A percentile compares a stretch with the other conserved stretches of the same genome.
phyloP scores from a whole-genome alignment of 768 basidiomycete genomes.

The Botryobasidium botryosum region DNA sequence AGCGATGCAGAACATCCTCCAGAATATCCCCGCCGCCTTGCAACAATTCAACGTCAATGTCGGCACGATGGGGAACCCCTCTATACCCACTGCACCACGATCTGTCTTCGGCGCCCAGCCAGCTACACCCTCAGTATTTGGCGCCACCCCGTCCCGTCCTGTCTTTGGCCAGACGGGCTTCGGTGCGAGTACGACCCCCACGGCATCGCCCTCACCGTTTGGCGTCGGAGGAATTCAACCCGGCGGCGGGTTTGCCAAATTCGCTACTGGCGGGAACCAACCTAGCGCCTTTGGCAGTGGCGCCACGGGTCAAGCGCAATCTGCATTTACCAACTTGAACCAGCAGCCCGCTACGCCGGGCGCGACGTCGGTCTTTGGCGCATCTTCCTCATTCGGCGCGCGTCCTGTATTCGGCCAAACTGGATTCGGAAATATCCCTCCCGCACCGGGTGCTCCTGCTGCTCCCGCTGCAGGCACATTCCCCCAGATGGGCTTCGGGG shows the following conservation, averaged over 20 bases:
- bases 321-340: too few relatives aligned
- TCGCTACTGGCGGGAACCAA: conserved; percentile 9
- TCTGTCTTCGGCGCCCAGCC: conserved; percentile 22
- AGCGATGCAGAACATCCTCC: conserved; percentile 28
- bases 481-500: conserved; percentile 6
- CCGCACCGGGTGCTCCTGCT: too few relatives aligned
- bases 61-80: neutral
- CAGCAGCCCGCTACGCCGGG: conserved; percentile 9
- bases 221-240: conserved; percentile 15
- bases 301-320: neutral
- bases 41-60: conserved; percentile 20
- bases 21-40: conserved; percentile 32
- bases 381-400: conserved; percentile 7
- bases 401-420: conserved; percentile 16
- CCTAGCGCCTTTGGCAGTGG: conserved; percentile 21
- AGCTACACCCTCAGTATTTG: conserved; percentile 22
- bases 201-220: conserved; percentile 12
- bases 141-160: conserved; percentile 8
- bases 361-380: conserved; percentile 8
- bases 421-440: too few relatives aligned
- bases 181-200: conserved; percentile 6
- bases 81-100: conserved; percentile 11
- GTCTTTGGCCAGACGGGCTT: conserved; percentile 20
- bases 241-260: conserved; percentile 10
- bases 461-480: neutral